A percentile compares a stretch with the other conserved stretches of the same genome.
phyloP scores from a whole-genome alignment of 1,139 yeast genomes.

The Magnusiomyces paraingens region DNA sequence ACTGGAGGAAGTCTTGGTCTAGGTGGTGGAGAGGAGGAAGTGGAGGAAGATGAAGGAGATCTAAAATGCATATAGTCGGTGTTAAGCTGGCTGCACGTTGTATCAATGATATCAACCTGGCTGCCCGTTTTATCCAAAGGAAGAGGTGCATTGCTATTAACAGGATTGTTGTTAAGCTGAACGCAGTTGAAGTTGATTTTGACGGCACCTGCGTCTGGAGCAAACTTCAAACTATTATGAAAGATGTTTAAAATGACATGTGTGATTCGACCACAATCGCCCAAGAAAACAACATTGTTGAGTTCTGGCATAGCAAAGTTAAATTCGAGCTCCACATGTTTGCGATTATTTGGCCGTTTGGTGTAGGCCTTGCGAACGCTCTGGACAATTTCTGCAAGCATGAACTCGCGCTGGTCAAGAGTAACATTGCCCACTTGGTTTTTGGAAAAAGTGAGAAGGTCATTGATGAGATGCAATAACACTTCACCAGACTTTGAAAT shows the following conservation, averaged over 20 bases:
- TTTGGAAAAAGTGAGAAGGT: constrained; percentile 79
- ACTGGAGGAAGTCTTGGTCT: neutral
- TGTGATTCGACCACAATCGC: constrained; percentile 80
- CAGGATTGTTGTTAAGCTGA: neutral
- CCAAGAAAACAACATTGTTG: constrained; percentile 51
- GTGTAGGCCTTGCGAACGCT: constrained; percentile 76
- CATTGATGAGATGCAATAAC: constrained; percentile 78
- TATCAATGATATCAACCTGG: neutral
- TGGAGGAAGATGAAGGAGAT: neutral
- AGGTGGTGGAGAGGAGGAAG: neutral
- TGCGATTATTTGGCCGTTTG: constrained; percentile 62
- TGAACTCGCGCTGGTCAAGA: constrained; percentile 71
- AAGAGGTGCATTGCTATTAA: neutral
- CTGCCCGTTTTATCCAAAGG: neutral
- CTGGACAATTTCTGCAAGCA: constrained; percentile 59
- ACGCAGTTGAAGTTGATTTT: constrained; percentile 55
- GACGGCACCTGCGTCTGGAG: constrained; percentile 78
- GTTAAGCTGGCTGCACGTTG: neutral
- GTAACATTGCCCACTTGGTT: constrained; percentile 85
- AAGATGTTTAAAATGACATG: constrained; percentile 86
- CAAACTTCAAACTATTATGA: constrained; percentile 80
- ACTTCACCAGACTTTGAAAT: constrained; percentile 86
- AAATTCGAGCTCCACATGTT: constrained; percentile 56
- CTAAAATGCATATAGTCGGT: neutral
- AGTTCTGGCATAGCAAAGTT: constrained; percentile 43